phyloP scores from a whole-genome alignment of 2,329 filamentous ascomycete genomes.

The Ophiostoma triangulosporum region DNA sequence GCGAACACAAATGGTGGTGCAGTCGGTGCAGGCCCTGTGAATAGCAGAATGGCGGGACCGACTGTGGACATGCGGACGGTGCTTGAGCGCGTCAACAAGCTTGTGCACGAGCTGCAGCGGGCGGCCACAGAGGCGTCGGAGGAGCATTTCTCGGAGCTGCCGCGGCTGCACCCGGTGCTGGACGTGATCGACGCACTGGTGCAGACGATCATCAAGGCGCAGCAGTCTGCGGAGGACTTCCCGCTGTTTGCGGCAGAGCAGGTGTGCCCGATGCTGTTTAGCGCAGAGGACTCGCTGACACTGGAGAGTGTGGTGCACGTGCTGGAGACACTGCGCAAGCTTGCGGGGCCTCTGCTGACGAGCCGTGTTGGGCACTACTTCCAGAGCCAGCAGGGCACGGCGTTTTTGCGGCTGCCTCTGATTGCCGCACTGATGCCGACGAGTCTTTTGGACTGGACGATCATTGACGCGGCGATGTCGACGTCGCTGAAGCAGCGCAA shows the following conservation, averaged over 20 bases:
- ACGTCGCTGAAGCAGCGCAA: constrained; percentile 60
- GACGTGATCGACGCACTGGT: constrained; percentile 49
- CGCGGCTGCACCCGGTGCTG: constrained; percentile 44
- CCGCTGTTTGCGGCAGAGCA: constrained; percentile 46
- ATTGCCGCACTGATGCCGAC: constrained; percentile 44
- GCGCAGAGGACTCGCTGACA: constrained; percentile 40
- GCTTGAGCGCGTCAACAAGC: constrained; percentile 42
- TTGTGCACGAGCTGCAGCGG: constrained; percentile 43
- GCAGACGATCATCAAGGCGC: constrained; percentile 48
- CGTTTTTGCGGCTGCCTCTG: constrained; percentile 43
- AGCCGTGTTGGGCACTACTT: constrained; percentile 43
- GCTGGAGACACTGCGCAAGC: constrained; percentile 46
- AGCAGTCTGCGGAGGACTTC: constrained; percentile 47
- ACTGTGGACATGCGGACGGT: constrained; percentile 38
- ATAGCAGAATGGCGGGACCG: constrained; percentile 35
- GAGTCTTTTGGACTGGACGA: constrained; percentile 48
- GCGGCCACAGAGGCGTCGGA: constrained; percentile 39
- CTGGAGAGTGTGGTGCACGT: constrained; percentile 50
- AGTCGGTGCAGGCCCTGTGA: constrained; percentile 23
- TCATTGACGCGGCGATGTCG: constrained; percentile 58
- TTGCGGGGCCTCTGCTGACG: constrained; percentile 39
- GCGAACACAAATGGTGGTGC: constrained; percentile 15
- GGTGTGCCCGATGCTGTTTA: constrained; percentile 44
- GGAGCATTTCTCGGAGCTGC: constrained; percentile 46
- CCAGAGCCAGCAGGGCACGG: constrained; percentile 40